phyloP scores from a whole-genome alignment of 139 green algal species.

The Deuterostichococcus epilithicus region DNA sequence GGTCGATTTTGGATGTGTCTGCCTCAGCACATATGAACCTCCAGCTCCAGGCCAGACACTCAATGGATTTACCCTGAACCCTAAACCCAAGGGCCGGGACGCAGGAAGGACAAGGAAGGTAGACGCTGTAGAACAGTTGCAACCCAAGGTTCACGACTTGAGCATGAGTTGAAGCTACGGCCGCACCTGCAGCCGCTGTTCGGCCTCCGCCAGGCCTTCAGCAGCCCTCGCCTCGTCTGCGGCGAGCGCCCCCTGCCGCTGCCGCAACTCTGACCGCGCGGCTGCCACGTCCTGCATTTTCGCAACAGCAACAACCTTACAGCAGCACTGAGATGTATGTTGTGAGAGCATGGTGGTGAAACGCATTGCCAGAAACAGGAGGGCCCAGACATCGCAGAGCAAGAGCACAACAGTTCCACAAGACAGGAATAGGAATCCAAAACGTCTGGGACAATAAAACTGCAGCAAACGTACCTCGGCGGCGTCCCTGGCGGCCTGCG shows the following conservation, averaged over 20 bases:
- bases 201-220: not conserved
- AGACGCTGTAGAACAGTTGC: no score
- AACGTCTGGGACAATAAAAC: not conserved
- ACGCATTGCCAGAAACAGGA: not conserved
- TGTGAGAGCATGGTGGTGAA: not conserved
- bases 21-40: no score
- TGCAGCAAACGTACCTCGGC: not conserved
- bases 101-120: no score
- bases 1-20: no score
- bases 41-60: no score
- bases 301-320: not conserved
- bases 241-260: slow-evolving; percentile 18
- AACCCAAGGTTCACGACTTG: no score
- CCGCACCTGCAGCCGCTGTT: slow-evolving; percentile 5
- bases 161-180: no score
- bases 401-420: not conserved
- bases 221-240: slow-evolving; percentile 14
- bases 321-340: not conserved
- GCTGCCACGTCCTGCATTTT: slow-evolving; percentile 17
- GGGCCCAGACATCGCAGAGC: not conserved
- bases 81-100: no score
- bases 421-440: not conserved
- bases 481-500: slow-evolving; percentile 6
- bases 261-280: slow-evolving; percentile 11
- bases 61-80: no score